Conservation (phyloP, 805 yeast species). For the Zygoascus tannicola region DNA sequence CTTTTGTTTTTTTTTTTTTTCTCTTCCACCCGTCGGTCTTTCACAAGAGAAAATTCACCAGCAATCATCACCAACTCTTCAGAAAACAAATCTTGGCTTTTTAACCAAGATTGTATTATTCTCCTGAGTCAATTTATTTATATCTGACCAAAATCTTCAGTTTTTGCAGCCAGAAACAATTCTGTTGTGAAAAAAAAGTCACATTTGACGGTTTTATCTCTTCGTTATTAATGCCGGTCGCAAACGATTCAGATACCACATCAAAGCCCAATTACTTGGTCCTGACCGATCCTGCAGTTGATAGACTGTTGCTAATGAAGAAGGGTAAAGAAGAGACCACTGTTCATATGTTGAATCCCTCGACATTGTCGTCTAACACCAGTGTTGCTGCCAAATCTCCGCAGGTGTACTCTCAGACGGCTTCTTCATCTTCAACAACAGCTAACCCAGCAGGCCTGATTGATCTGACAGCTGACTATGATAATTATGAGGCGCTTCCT, state of each 20-base stretch:
- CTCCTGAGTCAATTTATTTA: too few species aligned
- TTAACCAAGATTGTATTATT: too few species aligned
- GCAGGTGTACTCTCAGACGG: neutral
- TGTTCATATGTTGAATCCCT: neutral
- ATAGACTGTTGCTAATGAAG: neutral
- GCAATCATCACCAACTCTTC: too few species aligned
- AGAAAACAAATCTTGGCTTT: too few species aligned
- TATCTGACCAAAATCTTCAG: too few species aligned
- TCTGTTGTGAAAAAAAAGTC: too few species aligned
- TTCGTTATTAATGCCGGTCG: neutral
- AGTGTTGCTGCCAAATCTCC: neutral
- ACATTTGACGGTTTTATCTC: too few species aligned
- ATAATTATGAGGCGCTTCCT: conserved; percentile 74
- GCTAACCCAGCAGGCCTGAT: too few species aligned
- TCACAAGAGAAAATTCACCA: too few species aligned
- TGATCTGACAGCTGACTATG: conserved; percentile 1
- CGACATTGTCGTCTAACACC: neutral
- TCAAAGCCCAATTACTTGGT: neutral
- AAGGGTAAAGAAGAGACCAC: neutral
- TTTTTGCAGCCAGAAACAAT: too few species aligned
- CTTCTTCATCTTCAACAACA: neutral
- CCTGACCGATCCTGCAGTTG: neutral
- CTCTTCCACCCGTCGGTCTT: too few species aligned
- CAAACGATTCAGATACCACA: neutral
- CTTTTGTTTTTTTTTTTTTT: too few species aligned